Evolutionary conservation across 2,329 filamentous ascomycete genomes (phyloP).

Genomic region (Pseudopithomyces maydicus): DNA sequence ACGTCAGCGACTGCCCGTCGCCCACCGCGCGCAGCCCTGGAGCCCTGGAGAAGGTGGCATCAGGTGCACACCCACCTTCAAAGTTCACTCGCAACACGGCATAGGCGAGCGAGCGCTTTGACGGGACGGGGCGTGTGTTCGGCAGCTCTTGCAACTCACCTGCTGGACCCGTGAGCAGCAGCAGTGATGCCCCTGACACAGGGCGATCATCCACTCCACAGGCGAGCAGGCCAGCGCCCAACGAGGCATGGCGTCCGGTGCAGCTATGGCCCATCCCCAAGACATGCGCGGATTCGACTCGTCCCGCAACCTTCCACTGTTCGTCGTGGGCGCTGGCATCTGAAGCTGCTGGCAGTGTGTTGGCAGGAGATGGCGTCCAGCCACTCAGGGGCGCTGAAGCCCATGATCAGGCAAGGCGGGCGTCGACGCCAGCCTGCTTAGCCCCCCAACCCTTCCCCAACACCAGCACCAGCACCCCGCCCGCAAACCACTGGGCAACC

Average conservation of each 20-base stretch:
- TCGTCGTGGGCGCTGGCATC: slow-evolving; percentile 8
- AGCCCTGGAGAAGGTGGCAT: too few relatives aligned
- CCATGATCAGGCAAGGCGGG: not conserved
- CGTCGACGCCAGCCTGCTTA: slow-evolving; percentile 2
- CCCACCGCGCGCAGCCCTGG: too few relatives aligned
- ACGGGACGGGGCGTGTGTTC: slow-evolving; percentile 22
- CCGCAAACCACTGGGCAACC: slow-evolving; percentile 5
- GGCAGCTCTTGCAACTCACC: slow-evolving; percentile 20
- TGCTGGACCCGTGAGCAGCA: slow-evolving; percentile 10
- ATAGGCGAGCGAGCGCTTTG: slow-evolving; percentile 24
- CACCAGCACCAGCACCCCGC: slow-evolving; percentile 19
- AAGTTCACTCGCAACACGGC: slow-evolving; percentile 21
- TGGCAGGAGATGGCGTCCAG: not conserved
- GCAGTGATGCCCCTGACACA: slow-evolving; percentile 32
- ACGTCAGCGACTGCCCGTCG: too few relatives aligned
- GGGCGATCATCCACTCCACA: slow-evolving; percentile 18
- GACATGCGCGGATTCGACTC: slow-evolving; percentile 30
- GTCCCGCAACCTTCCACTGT: slow-evolving; percentile 21
- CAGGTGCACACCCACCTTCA: slow-evolving; percentile 12
- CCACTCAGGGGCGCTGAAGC: slow-evolving; percentile 11
- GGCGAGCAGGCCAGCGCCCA: slow-evolving; percentile 22
- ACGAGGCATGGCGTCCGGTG: slow-evolving; percentile 21
- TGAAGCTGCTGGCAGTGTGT: slow-evolving; percentile 1
- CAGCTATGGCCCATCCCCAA: slow-evolving; percentile 32
- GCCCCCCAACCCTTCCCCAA: not conserved